These are phyloP conservation scores for Melampsora americana DNA, from an alignment of 1,284 basidiomycete genomes.

Conservation along the genomic window DNA sequence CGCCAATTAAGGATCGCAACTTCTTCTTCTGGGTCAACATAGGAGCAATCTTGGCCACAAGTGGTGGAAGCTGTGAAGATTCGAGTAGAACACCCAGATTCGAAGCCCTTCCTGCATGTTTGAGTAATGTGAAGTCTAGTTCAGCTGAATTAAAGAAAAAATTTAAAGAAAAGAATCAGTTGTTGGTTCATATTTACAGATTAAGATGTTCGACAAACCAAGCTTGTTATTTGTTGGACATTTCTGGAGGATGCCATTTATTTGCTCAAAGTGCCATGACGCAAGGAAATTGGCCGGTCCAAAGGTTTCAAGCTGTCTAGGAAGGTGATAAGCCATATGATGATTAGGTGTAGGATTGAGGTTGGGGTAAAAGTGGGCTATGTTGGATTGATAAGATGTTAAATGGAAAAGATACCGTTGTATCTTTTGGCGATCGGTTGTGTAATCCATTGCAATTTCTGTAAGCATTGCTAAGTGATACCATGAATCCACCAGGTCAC, in stretches of 20 bases:
- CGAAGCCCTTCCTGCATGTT: slow-evolving; percentile 30
- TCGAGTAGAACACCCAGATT: slow-evolving; percentile 29
- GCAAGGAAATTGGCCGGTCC: slow-evolving; percentile 35
- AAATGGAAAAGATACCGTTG: slow-evolving; percentile 29
- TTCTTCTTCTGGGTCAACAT: slow-evolving; percentile 23
- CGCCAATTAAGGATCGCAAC: slow-evolving; percentile 21
- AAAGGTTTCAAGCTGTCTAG: slow-evolving; percentile 12
- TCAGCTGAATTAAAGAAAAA: not conserved
- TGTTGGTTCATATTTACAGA: too few species aligned
- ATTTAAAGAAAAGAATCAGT: not conserved
- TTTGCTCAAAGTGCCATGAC: slow-evolving; percentile 38
- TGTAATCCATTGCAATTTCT: slow-evolving; percentile 29
- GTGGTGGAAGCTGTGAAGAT: slow-evolving; percentile 6
- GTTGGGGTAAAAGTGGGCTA: slow-evolving; percentile 1
- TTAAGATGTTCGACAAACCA: not conserved
- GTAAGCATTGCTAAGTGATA: slow-evolving; percentile 22
- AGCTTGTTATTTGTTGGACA: slow-evolving; percentile 24
- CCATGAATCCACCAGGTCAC: slow-evolving; percentile 18
- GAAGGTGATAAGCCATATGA: slow-evolving; percentile 31
- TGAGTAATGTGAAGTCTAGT: slow-evolving; percentile 18
- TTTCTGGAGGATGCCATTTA: slow-evolving; percentile 31
- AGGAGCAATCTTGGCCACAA: slow-evolving; percentile 11
- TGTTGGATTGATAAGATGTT: slow-evolving; percentile 24
- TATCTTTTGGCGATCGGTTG: not conserved
- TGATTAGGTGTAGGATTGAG: slow-evolving; percentile 37